These are phyloP conservation scores for Adiantum capillusveneris DNA, from an alignment of 75 land plant genomes.

Conservation along the genomic window DNA sequence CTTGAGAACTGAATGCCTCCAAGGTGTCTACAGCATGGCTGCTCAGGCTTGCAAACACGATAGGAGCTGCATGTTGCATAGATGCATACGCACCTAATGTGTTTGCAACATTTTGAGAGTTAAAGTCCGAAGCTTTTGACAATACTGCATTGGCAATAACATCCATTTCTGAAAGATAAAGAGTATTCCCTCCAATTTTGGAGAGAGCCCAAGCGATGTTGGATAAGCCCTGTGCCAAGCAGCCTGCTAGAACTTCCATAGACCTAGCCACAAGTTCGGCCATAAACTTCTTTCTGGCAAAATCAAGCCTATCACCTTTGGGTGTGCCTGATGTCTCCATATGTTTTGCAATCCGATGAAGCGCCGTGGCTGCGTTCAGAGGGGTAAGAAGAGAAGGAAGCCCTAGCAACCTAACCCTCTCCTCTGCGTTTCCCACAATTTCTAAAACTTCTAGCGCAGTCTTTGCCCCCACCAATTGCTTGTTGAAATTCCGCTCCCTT, in stretches of 20 bases:
- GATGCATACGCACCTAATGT: slow-evolving; percentile 95
- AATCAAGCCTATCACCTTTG: slow-evolving; percentile 52
- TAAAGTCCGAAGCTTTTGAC: slow-evolving; percentile 58
- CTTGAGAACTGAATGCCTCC: slow-evolving; percentile 53
- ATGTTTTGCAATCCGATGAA: slow-evolving; percentile 95
- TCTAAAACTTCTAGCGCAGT: slow-evolving; percentile 66
- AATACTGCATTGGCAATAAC: slow-evolving; percentile 62
- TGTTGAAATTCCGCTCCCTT: slow-evolving; percentile 53
- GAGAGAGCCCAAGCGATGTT: slow-evolving; percentile 96
- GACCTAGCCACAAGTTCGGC: slow-evolving; percentile 68
- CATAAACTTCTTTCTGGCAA: slow-evolving; percentile 83
- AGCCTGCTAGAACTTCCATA: slow-evolving; percentile 68
- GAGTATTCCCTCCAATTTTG: slow-evolving; percentile 79
- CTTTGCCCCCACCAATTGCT: slow-evolving; percentile 46
- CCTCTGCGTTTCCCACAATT: slow-evolving; percentile 36
- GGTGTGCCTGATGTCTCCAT: slow-evolving; percentile 72
- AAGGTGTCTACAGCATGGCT: slow-evolving; percentile 45
- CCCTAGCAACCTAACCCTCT: slow-evolving; percentile 46
- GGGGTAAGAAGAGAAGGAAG: slow-evolving; percentile 70
- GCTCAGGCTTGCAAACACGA: slow-evolving; percentile 47
- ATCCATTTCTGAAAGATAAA: slow-evolving; percentile 82
- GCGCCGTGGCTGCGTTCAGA: slow-evolving; percentile 75
- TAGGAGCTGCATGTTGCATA: slow-evolving; percentile 75
- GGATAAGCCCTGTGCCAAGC: slow-evolving; percentile 77
- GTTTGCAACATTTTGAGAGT: slow-evolving; percentile 89